Evolutionary conservation across 2,329 filamentous ascomycete genomes (phyloP), one percentile per base, ranked within the genome.

Genomic region (Colletotrichum tamarilloi): DNA sequence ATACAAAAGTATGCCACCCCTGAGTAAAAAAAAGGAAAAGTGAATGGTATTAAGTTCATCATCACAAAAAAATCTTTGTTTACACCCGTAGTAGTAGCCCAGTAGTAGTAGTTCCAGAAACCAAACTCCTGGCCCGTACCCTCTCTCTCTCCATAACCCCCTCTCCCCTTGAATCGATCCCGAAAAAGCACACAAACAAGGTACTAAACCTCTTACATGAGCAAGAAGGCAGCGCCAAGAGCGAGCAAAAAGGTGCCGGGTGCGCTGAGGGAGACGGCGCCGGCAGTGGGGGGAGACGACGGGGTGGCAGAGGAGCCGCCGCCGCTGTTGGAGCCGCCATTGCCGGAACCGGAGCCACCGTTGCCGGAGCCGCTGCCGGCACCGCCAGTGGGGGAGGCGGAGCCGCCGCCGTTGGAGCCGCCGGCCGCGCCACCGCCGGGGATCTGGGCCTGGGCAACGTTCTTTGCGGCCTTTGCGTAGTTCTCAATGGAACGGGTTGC

Each of bases 401-500:
- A 77, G 16, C 73, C 75, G n/a, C 64, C 69, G 14, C 74, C 72
- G 38, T 42, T 58, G 42, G 26, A 62, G 38, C 66, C 74, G n/a
- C 73, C 76, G 19, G 72, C 60, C 9, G 76, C 65, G n/a, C 72
- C 77, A 19, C 67, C 67, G 35, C 60, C 59, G 56, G 52, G 78
- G 76, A 53, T 77, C 74, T 49, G 78, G 76, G 57, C 80, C 71
- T 80, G 53, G 77, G 81, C 6, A 2, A 73, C 71, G 5, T 4
- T 62, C 71, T 73, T 73, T 3, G 71, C 71, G 42, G 80, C 77
- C 32, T 87, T 85, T 80, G 84, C 85, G 85, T 88, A 90, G 76
- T 83, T 82, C 3, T 82, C 78, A 16, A 92, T 84, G 42, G 88
- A 87, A 75, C 88, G 86, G 52, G 85, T 79, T 4, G 87, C 73